Conservation (phyloP, 2,329 filamentous ascomycete species). For the Penicillium sp. region DNA sequence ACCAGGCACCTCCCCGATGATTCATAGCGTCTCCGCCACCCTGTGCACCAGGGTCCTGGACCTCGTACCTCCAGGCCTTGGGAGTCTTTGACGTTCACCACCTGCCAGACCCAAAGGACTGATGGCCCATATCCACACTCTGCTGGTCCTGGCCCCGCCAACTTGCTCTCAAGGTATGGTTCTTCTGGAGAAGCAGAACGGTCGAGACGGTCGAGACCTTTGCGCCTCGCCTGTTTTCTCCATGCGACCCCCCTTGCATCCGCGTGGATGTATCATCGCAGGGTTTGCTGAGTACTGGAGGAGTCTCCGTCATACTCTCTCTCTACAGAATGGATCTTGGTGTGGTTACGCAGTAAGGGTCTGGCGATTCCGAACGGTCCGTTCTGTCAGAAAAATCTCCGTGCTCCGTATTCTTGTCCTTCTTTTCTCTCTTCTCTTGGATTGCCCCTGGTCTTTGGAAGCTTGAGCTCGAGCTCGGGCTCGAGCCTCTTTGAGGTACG, state of each 20-base stretch:
- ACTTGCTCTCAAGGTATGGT: constrained; percentile 8
- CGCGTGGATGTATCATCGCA: constrained; percentile 22
- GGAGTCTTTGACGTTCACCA: constrained; percentile 23
- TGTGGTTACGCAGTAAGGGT: constrained; percentile 23
- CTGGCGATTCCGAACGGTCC: constrained; percentile 22
- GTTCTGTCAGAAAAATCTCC: constrained; percentile 11
- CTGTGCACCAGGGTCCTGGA: constrained; percentile 4
- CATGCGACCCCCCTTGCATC: constrained; percentile 22
- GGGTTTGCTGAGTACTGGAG: neutral
- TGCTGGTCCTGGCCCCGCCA: neutral
- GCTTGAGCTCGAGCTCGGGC: neutral
- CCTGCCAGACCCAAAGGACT: constrained; percentile 4
- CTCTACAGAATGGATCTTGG: constrained; percentile 1
- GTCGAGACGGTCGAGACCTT: constrained; percentile 13
- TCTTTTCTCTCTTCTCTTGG: no score
- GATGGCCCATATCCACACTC: neutral
- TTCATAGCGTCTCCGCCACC: constrained; percentile 12
- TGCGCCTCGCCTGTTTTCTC: constrained; percentile 1
- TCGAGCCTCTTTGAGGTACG: constrained; percentile 1
- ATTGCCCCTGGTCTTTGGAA: neutral
- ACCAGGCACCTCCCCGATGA: constrained; percentile 24
- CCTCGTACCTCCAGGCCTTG: neutral
- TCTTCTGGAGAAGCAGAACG: constrained; percentile 5
- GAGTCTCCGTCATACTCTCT: constrained; percentile 19
- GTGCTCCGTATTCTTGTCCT: neutral